Evolutionary conservation across 2,329 filamentous ascomycete genomes (phyloP).

Genomic region (Venturiaceae sp.): DNA sequence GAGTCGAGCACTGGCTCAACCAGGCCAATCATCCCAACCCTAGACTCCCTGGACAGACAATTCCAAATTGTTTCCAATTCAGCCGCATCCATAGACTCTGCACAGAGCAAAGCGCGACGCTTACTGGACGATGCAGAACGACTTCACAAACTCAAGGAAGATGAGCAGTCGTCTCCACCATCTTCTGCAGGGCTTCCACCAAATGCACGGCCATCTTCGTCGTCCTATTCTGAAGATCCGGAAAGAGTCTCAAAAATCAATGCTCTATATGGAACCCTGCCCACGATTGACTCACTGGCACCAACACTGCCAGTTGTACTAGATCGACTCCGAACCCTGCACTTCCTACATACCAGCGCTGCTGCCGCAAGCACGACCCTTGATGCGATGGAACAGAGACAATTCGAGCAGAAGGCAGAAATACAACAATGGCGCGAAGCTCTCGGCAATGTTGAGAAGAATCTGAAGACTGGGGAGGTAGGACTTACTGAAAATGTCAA

Average conservation of each 20-base stretch:
- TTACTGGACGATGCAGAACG: constrained; percentile 64
- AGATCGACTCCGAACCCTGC: constrained; percentile 73
- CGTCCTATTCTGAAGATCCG: constrained; percentile 5
- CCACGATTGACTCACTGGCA: constrained; percentile 77
- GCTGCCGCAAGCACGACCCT: constrained; percentile 71
- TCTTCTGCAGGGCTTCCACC: constrained; percentile 6
- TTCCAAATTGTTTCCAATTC: constrained; percentile 65
- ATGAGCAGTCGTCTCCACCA: constrained; percentile 7
- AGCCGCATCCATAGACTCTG: constrained; percentile 63
- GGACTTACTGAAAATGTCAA: constrained; percentile 71
- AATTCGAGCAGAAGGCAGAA: constrained; percentile 73
- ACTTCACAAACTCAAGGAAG: constrained; percentile 45
- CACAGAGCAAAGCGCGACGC: constrained; percentile 38
- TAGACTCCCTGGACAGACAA: constrained; percentile 73
- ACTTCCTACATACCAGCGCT: constrained; percentile 78
- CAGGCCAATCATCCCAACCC: constrained; percentile 68
- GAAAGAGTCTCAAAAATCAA: constrained; percentile 62
- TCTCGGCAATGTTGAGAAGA: constrained; percentile 65
- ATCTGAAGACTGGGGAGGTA: constrained; percentile 59
- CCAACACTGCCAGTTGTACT: constrained; percentile 79
- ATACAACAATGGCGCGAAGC: constrained; percentile 80
- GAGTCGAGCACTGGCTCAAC: constrained; percentile 43
- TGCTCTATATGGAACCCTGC: constrained; percentile 77
- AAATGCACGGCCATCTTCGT: neutral
- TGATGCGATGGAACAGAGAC: constrained; percentile 65